A percentile compares a stretch with the other conserved stretches of the same genome.
Evolutionary conservation across 495 filamentous ascomycete species (phyloP).

Genomic region (Neurospora discreta): DNA sequence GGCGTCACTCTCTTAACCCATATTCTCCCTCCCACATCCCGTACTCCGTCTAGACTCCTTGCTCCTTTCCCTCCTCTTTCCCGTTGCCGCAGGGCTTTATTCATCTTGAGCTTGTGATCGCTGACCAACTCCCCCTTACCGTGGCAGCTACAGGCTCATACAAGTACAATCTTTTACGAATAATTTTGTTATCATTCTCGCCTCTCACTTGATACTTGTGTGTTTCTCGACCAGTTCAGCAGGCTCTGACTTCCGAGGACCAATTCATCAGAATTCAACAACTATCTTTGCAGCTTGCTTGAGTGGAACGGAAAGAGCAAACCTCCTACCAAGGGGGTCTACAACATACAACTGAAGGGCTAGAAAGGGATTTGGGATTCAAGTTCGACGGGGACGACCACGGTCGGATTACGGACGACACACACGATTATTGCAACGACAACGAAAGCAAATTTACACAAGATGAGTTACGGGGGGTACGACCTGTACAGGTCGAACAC

Average conservation of each 20-base stretch:
- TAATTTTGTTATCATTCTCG: constrained; percentile 19
- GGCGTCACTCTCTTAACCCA: constrained; percentile 32
- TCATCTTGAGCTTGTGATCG: constrained; percentile 25
- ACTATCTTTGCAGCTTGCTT: constrained; percentile 7
- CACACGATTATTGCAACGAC: constrained; percentile 6
- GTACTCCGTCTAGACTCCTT: constrained; percentile 16
- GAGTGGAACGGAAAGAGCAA: neutral
- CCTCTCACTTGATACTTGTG: constrained; percentile 15
- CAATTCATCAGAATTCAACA: neutral
- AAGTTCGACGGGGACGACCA: neutral
- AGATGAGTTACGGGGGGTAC: constrained; percentile 32
- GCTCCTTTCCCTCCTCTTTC: constrained; percentile 17
- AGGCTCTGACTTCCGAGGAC: constrained; percentile 41
- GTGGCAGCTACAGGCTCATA: constrained; percentile 35
- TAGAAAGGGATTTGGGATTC: constrained; percentile 3
- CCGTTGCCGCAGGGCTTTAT: constrained; percentile 23
- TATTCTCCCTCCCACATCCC: constrained; percentile 32
- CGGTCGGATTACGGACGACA: constrained; percentile 3
- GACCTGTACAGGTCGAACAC: constrained; percentile 16
- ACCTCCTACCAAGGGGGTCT: neutral
- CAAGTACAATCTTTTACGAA: constrained; percentile 18
- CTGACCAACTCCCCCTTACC: constrained; percentile 29
- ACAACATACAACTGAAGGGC: constrained; percentile 2
- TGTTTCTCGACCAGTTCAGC: constrained; percentile 37
- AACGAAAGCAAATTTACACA: constrained; percentile 13